phyloP scores from a whole-genome alignment of 331 rosid genomes.

The Ulmus americana region DNA sequence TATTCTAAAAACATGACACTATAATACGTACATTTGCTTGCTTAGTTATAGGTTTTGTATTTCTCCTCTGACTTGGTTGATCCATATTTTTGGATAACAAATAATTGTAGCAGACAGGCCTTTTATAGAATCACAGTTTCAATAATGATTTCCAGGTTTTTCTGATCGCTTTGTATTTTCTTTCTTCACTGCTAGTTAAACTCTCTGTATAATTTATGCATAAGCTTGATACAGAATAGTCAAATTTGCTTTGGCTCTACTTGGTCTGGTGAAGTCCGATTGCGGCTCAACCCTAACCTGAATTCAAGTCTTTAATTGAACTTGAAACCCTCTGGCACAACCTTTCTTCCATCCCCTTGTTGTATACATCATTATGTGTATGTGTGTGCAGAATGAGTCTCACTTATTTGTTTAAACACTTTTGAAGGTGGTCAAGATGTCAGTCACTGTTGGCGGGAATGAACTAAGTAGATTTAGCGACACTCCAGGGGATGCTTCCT shows the following conservation, averaged over 20 bases:
- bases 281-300: neutral
- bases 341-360: neutral
- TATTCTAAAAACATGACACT: neutral
- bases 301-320: neutral
- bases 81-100: neutral
- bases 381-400: constrained; percentile 4
- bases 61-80: neutral
- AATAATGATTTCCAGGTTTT: neutral
- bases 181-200: neutral
- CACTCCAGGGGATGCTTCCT: constrained; percentile 95
- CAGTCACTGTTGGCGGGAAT: constrained; percentile 55
- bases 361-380: neutral
- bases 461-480: constrained; percentile 93
- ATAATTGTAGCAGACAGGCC: neutral
- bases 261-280: neutral
- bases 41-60: neutral
- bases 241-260: neutral
- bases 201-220: neutral
- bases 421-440: constrained; percentile 66
- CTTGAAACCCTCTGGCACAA: neutral
- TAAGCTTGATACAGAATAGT: neutral
- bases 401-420: constrained; percentile 26
- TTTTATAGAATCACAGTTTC: neutral
- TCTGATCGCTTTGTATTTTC: neutral
- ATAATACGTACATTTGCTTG: neutral